A percentile compares a stretch with the other conserved stretches of the same genome.
Conservation (phyloP, 345 rosid genomes). For the Brassica nigra region DNA sequence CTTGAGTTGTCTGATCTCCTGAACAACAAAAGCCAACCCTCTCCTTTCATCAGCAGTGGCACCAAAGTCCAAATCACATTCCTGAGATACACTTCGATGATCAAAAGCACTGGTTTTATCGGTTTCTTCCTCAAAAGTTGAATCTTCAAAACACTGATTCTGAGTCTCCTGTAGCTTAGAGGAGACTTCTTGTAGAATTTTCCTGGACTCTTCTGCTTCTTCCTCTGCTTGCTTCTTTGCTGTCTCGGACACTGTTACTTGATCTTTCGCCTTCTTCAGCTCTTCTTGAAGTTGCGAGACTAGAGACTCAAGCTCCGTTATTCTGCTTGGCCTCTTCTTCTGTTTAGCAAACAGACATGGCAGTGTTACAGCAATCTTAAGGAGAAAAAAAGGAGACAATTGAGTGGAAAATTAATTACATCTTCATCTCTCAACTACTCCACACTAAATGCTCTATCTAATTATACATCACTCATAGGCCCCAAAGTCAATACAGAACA, state of each 20-base stretch:
- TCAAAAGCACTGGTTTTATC: slow-evolving; percentile 34
- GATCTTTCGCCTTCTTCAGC: slow-evolving; percentile 78
- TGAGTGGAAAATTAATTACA: slow-evolving; percentile 13
- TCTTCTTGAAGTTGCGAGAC: slow-evolving; percentile 79
- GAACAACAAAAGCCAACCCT: slow-evolving; percentile 62
- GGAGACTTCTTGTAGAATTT: slow-evolving; percentile 56
- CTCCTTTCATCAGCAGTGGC: slow-evolving; percentile 53
- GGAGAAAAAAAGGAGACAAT: neutral
- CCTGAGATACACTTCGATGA: slow-evolving; percentile 51
- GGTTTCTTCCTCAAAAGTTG: slow-evolving; percentile 54
- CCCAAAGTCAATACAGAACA: slow-evolving; percentile 24
- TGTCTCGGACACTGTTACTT: slow-evolving; percentile 64
- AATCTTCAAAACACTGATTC: slow-evolving; percentile 53
- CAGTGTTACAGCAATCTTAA: slow-evolving; percentile 6
- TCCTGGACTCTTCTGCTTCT: slow-evolving; percentile 76
- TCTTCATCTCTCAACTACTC: slow-evolving; percentile 38
- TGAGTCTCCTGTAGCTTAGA: slow-evolving; percentile 65
- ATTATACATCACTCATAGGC: slow-evolving; percentile 10
- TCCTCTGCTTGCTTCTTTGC: slow-evolving; percentile 72
- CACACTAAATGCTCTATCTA: slow-evolving; percentile 43
- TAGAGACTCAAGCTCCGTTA: slow-evolving; percentile 76
- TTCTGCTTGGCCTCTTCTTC: slow-evolving; percentile 88
- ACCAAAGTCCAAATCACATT: slow-evolving; percentile 58
- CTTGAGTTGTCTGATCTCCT: slow-evolving; percentile 76
- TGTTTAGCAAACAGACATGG: slow-evolving; percentile 39